Evolutionary conservation across 2,329 filamentous ascomycete species (phyloP), one percentile per base, ranked within the genome.

Genomic region (Neofusicoccum sp.): DNA sequence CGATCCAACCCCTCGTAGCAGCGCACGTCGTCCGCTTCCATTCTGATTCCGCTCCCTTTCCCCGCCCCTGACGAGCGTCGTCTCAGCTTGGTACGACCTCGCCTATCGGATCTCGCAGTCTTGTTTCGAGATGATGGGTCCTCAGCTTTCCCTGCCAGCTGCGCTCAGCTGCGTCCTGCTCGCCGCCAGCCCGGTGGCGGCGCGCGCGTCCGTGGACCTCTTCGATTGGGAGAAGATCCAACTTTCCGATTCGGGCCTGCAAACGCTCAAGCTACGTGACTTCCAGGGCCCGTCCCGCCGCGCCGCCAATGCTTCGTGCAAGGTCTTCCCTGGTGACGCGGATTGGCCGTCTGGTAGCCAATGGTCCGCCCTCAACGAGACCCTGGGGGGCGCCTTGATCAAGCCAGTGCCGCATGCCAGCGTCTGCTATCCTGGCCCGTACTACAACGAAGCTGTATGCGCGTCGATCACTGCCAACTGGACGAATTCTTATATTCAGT

Each of bases 331-430:
- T 2, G 76, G 74, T 26, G 75, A 77, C 12, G 26, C 69, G 9
- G 67, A 68, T 43, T 85, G 83, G 83, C 84, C 83, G 0, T 77
- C 76, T 0, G 63, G 74, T 11, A 65, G 71, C 1, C 69, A 70
- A 14, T 86, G 83, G 83, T 61, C 66, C 9, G 65, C 65, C 9
- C 74, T 86, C 58, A 82, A 84, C 68, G 66, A 71, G 11, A 76
- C 78, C 2, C 67, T 79, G 20, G 70, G 69, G 8, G 80, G 80
- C 4, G 70, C 71, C 33, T 73, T 84, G 26, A 66, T 83, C 60
- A 70, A 67, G 36, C 72, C 82, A 30, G 41, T 71, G 63, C 77
- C 82, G 64, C 77, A 78, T 38, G 79, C 76, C 67, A 74, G 75
- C 69, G 73, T 79, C 67, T 81, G 79, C 65, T 79, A 81, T 67